Conservation (phyloP, 176 grass and related monocot genomes). For the Paspalum vaginatum region DNA sequence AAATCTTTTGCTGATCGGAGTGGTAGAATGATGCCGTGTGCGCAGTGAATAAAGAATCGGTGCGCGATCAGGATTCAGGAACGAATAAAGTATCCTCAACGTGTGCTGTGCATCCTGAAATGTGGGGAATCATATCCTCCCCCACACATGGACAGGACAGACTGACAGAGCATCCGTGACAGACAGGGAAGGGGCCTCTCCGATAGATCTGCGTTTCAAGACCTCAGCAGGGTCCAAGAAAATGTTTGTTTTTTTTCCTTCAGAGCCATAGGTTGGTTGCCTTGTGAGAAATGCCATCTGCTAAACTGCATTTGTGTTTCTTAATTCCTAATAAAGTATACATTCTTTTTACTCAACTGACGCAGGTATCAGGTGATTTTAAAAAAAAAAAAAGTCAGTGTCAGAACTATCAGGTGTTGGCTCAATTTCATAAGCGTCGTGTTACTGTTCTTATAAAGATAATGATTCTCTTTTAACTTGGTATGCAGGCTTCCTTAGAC, state of each 20-base stretch:
- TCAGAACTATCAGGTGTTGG: background rate
- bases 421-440: background rate
- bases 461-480: background rate
- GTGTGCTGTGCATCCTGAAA: background rate
- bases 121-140: slow-evolving; percentile 31
- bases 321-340: background rate
- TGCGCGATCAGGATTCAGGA: background rate
- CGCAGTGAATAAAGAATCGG: slow-evolving; percentile 2
- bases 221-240: slow-evolving; percentile 7
- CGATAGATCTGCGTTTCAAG: background rate
- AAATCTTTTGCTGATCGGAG: background rate
- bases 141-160: slow-evolving; percentile 33
- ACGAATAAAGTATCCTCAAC: slow-evolving; percentile 27
- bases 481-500: background rate
- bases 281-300: background rate
- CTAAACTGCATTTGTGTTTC: background rate
- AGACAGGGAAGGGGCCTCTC: background rate
- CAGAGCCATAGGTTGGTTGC: background rate
- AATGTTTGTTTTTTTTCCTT: background rate
- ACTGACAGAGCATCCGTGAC: slow-evolving; percentile 24
- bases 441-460: background rate
- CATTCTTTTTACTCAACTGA: too few species aligned
- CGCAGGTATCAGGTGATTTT: too few species aligned
- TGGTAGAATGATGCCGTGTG: slow-evolving; percentile 1
- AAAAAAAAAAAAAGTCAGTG: background rate